phyloP scores from a whole-genome alignment of 2,329 filamentous ascomycete genomes.

The Mycosphaerella sp. region DNA sequence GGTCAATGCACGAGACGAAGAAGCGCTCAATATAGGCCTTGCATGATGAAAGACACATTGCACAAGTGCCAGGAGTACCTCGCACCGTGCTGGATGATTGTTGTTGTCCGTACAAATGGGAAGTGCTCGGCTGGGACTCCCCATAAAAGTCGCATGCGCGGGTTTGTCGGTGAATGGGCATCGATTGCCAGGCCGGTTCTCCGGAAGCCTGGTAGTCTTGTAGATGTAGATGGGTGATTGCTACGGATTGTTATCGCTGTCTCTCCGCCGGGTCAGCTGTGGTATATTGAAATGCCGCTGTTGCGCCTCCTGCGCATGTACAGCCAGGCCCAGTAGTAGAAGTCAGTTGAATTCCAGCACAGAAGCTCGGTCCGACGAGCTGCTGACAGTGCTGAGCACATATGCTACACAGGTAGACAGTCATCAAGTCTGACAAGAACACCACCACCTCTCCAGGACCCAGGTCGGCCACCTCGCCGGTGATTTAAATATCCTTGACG shows the following conservation, averaged over 20 bases:
- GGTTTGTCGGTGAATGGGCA: no score
- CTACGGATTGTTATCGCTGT: no score
- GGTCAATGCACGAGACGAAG: not conserved
- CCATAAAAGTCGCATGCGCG: no score
- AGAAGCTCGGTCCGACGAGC: not conserved
- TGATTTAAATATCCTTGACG: not conserved
- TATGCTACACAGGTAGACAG: not conserved
- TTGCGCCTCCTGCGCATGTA: no score
- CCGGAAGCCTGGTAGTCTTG: no score
- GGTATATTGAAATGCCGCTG: no score
- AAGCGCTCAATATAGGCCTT: not conserved
- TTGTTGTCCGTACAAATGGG: not conserved
- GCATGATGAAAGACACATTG: not conserved
- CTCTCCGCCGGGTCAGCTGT: no score
- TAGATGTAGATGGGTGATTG: no score
- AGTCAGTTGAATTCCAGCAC: not conserved
- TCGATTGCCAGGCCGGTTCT: no score
- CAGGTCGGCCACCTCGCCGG: not conserved
- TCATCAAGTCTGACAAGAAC: not conserved
- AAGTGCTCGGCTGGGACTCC: not conserved
- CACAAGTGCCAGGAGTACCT: not conserved
- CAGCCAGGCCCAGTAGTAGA: no score
- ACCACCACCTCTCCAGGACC: not conserved
- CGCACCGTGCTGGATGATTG: not conserved
- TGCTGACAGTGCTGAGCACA: not conserved